Evolutionary conservation across 1,139 yeast species (phyloP).

Genomic region (Waltiozyma sp.): DNA sequence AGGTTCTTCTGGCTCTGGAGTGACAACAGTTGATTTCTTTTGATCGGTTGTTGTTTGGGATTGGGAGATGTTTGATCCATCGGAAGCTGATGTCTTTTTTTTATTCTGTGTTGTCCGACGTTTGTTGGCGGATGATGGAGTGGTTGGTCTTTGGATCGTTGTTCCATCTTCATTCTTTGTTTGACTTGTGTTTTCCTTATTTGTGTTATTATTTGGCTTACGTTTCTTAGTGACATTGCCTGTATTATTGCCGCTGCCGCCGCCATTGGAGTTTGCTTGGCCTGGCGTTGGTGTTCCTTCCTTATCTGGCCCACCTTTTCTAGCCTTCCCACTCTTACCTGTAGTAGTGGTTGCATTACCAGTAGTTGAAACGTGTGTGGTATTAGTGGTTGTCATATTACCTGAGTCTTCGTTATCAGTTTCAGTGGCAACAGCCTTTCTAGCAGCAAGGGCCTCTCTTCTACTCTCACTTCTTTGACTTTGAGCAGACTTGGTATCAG

Average conservation of each 20-base stretch:
- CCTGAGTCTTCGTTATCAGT: constrained; percentile 8
- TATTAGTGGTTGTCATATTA: constrained; percentile 1
- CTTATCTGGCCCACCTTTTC: constrained; percentile 9
- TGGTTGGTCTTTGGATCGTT: constrained; percentile 9
- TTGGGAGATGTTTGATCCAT: neutral
- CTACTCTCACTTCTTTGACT: constrained; percentile 71
- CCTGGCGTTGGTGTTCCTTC: constrained; percentile 10
- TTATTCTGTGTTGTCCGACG: constrained; percentile 12
- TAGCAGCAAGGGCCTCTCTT: constrained; percentile 88
- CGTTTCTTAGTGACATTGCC: neutral
- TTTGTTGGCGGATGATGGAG: constrained; percentile 13
- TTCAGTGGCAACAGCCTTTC: constrained; percentile 28
- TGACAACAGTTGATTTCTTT: constrained; percentile 1
- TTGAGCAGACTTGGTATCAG: constrained; percentile 47
- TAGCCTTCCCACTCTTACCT: constrained; percentile 2
- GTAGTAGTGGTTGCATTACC: constrained; percentile 3
- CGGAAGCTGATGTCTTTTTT: constrained; percentile 1
- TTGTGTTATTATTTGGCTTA: neutral
- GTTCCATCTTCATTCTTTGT: constrained; percentile 5
- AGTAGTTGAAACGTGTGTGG: constrained; percentile 2
- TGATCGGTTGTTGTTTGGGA: constrained; percentile 2
- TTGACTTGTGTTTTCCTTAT: neutral
- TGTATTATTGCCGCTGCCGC: constrained; percentile 1
- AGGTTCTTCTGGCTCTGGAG: constrained; percentile 40
- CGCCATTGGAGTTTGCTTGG: neutral